Percentiles rank a stretch among this genome's conserved stretches.
Evolutionary conservation across 2,329 filamentous ascomycete species (phyloP).

Genomic region (Nigrospora osmanthi): DNA sequence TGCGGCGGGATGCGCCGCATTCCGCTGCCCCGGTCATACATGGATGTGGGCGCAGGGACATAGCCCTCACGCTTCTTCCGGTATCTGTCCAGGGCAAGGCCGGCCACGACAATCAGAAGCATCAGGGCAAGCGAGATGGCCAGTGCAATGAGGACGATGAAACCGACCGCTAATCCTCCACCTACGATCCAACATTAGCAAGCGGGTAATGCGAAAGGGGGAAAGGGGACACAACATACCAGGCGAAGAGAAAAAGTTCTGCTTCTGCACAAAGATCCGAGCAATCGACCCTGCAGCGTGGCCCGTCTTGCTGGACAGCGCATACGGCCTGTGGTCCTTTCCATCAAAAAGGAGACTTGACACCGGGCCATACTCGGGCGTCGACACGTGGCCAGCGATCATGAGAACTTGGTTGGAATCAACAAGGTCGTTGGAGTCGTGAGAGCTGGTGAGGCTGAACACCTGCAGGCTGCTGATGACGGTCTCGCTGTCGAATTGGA

Average conservation of each 20-base stretch:
- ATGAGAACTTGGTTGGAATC: slow-evolving; percentile 64
- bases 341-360: slow-evolving; percentile 88
- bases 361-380: slow-evolving; percentile 70
- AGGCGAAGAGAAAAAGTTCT: slow-evolving; percentile 62
- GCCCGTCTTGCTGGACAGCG: slow-evolving; percentile 63
- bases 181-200: slow-evolving; percentile 23
- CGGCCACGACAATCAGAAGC: slow-evolving; percentile 68
- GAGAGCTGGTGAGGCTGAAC: slow-evolving; percentile 61
- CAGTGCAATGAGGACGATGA: slow-evolving; percentile 73
- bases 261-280: slow-evolving; percentile 74
- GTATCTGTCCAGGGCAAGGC: slow-evolving; percentile 67
- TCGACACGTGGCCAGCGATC: slow-evolving; percentile 73
- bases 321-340: slow-evolving; percentile 67
- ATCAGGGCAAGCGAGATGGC: slow-evolving; percentile 72
- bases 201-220: not conserved
- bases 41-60: slow-evolving; percentile 62
- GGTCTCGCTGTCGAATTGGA: slow-evolving; percentile 57
- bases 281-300: slow-evolving; percentile 67
- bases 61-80: slow-evolving; percentile 76
- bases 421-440: slow-evolving; percentile 57
- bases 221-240: slow-evolving; percentile 37
- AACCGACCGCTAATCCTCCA: slow-evolving; percentile 60
- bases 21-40: slow-evolving; percentile 51
- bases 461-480: slow-evolving; percentile 75
- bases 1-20: slow-evolving; percentile 54